phyloP scores from a whole-genome alignment of 1,139 yeast genomes.

The Waltiozyma sp. region DNA sequence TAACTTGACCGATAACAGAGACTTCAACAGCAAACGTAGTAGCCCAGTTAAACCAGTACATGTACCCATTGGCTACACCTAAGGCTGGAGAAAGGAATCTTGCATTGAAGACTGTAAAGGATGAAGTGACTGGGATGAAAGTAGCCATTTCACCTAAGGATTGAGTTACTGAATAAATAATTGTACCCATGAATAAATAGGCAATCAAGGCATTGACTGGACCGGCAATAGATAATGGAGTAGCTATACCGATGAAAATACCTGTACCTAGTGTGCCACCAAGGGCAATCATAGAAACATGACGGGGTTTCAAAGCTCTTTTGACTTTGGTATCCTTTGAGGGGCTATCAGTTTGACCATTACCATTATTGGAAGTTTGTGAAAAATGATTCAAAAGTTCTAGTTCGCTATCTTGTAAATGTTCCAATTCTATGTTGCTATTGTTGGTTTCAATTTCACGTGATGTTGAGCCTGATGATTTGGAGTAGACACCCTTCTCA shows the following conservation, averaged over 20 bases:
- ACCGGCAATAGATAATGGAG: conserved; percentile 51
- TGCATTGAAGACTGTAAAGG: conserved; percentile 46
- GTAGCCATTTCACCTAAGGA: conserved; percentile 72
- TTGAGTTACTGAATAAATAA: conserved; percentile 57
- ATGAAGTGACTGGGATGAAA: conserved; percentile 56
- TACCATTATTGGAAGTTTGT: conserved; percentile 4
- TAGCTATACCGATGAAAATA: conserved; percentile 45
- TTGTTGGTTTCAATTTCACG: not conserved
- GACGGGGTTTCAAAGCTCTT: conserved; percentile 46
- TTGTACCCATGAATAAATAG: conserved; percentile 52
- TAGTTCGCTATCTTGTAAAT: not conserved
- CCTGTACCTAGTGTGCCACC: conserved; percentile 70
- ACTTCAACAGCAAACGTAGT: conserved; percentile 77
- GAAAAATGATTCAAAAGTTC: conserved; percentile 1
- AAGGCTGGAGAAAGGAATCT: conserved; percentile 47
- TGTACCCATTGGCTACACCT: conserved; percentile 77
- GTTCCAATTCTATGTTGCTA: not conserved
- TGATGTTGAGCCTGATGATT: not conserved
- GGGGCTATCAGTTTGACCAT: conserved; percentile 14
- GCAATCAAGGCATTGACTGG: conserved; percentile 62
- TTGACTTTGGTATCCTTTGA: conserved; percentile 27
- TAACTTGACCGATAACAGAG: conserved; percentile 71
- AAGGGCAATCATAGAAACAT: conserved; percentile 49
- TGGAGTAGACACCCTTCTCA: not conserved
- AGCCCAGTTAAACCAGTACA: conserved; percentile 85